Conservation (phyloP, 176 grass and related monocot genomes). For the Zoysia japonica region DNA sequence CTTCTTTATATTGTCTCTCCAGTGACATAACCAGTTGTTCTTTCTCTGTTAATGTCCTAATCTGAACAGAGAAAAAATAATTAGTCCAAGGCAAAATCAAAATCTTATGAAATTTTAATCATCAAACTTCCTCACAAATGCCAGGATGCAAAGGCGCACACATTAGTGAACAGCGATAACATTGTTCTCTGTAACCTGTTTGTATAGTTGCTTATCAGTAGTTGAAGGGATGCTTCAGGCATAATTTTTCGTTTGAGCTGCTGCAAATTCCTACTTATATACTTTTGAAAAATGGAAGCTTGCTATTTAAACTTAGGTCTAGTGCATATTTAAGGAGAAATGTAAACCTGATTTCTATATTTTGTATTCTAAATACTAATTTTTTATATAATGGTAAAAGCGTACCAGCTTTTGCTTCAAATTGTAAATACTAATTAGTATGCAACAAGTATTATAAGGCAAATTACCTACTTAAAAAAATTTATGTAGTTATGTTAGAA, state of each 20-base stretch:
- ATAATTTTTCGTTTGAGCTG: background rate
- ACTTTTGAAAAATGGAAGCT: background rate
- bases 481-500: background rate
- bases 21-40: slow-evolving; percentile 66
- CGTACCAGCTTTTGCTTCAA: too few species aligned
- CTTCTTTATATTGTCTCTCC: slow-evolving; percentile 68
- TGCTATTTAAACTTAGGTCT: background rate
- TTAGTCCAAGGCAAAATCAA: background rate
- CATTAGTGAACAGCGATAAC: background rate
- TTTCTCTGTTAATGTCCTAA: slow-evolving; percentile 75
- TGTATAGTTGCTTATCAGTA: slow-evolving; percentile 7
- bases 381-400: background rate
- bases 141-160: background rate
- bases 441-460: background rate
- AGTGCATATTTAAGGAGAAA: background rate
- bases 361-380: background rate
- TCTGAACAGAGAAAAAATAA: slow-evolving; percentile 39
- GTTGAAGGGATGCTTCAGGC: background rate
- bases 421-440: background rate
- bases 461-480: background rate
- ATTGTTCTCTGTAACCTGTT: background rate
- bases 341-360: slow-evolving; percentile 7
- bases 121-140: slow-evolving; percentile 2
- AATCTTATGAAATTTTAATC: background rate
- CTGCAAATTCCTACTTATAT: background rate